These are phyloP conservation scores for Penicillium sumatraense DNA, from an alignment of 2,329 filamentous ascomycete genomes.

Conservation along the genomic window DNA sequence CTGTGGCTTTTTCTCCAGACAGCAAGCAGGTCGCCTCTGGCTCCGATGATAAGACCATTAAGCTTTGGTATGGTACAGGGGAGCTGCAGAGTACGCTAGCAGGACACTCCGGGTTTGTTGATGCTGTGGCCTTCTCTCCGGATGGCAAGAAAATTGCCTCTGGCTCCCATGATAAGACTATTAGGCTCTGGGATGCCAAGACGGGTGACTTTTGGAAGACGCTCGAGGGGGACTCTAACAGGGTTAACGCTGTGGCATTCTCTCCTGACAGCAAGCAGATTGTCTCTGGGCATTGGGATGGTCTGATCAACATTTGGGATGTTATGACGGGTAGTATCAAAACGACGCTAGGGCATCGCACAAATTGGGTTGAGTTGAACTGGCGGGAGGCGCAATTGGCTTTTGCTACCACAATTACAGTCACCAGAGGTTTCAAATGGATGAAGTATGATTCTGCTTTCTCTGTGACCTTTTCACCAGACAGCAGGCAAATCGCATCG, in stretches of 20 bases:
- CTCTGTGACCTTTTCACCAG: conserved; percentile 33
- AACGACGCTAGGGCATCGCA: background rate
- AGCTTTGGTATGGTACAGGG: background rate
- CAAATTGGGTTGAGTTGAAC: no score
- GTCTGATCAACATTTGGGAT: background rate
- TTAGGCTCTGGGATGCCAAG: background rate
- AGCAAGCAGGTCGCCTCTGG: background rate
- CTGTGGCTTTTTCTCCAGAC: background rate
- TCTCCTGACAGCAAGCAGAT: conserved; percentile 30
- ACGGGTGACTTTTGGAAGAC: conserved; percentile 10
- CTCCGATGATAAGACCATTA: conserved; percentile 14
- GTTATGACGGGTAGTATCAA: conserved; percentile 17
- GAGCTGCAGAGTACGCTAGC: background rate
- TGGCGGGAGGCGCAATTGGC: no score
- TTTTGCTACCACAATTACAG: no score
- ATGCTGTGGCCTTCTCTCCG: conserved; percentile 5
- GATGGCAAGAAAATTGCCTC: background rate
- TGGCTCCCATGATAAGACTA: background rate
- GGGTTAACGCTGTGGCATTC: conserved; percentile 30
- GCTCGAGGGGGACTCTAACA: conserved; percentile 24
- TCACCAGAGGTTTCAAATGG: background rate
- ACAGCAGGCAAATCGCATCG: conserved; percentile 20
- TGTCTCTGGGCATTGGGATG: conserved; percentile 24
- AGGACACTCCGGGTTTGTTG: background rate
- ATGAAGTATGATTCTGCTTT: conserved; percentile 2